These are phyloP conservation scores for Nakaseomyces bracarensis DNA, from an alignment of 1,139 yeast species.

Conservation along the genomic window DNA sequence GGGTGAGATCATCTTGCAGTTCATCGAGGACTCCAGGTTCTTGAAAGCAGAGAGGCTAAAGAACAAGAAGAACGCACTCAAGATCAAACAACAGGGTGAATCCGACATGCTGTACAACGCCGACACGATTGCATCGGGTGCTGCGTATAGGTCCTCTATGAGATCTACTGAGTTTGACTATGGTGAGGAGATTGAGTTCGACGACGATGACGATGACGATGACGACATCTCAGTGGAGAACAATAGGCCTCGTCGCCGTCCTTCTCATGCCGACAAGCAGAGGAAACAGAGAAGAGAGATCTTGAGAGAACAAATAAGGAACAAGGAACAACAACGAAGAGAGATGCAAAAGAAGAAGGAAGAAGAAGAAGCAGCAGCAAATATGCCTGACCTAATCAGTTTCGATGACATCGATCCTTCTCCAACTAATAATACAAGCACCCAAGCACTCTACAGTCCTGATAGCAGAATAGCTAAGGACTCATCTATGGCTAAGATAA, in stretches of 20 bases:
- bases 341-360: conserved; percentile 15
- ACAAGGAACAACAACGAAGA: conserved; percentile 27
- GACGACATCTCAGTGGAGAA: conserved; percentile 11
- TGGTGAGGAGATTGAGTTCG: conserved; percentile 13
- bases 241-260: conserved; percentile 8
- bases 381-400: conserved; percentile 21
- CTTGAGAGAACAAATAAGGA: conserved; percentile 29
- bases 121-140: conserved; percentile 11
- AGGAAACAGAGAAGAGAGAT: conserved; percentile 32
- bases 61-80: conserved; percentile 25
- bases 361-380: conserved; percentile 15
- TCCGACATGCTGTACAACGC: conserved; percentile 19
- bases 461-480: not conserved
- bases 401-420: conserved; percentile 14
- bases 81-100: conserved; percentile 23
- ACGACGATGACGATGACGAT: conserved; percentile 21
- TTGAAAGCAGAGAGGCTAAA: conserved; percentile 27
- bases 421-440: conserved; percentile 1
- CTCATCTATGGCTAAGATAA: not conserved
- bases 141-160: conserved; percentile 3
- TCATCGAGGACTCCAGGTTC: conserved; percentile 26
- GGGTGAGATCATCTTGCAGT: conserved; percentile 26
- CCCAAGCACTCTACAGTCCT: not conserved
- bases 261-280: conserved; percentile 28
- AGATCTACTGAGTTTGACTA: conserved; percentile 11